Conservation (phyloP, 371 early-diverging fungal genomes). For the Rhizopus delemar region DNA sequence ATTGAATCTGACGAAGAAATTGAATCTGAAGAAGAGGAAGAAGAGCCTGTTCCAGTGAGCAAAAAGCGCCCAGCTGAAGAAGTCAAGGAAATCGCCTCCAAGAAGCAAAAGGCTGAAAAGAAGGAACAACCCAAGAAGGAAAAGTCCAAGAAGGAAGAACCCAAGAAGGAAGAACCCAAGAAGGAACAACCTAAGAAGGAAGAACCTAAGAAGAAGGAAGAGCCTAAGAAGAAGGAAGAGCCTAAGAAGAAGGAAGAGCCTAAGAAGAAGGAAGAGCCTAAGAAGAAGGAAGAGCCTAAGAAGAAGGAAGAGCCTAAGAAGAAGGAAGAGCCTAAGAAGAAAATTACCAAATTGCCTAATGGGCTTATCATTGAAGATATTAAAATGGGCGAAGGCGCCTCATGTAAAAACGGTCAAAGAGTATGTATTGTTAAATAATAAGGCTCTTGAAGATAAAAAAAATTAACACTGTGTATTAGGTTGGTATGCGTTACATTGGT, state of each 20-base stretch:
- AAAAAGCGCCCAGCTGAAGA: conserved; percentile 29
- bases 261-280: conserved; percentile 30
- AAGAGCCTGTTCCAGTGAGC: conserved; percentile 34
- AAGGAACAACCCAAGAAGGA: conserved; percentile 38
- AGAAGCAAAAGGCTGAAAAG: conserved; percentile 44
- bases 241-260: conserved; percentile 35
- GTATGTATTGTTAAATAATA: conserved; percentile 14
- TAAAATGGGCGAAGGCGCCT: conserved; percentile 72
- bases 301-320: conserved; percentile 39
- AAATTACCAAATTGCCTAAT: conserved; percentile 55
- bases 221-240: conserved; percentile 52
- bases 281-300: conserved; percentile 46
- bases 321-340: conserved; percentile 47
- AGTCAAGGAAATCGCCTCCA: conserved; percentile 34
- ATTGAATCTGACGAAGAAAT: conserved; percentile 31
- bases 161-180: conserved; percentile 35
- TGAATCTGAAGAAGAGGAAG: conserved; percentile 35
- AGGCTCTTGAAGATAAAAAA: not conserved
- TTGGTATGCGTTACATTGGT: conserved; percentile 91
- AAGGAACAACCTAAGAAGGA: conserved; percentile 38
- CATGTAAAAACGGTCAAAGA: conserved; percentile 80
- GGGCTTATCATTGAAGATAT: conserved; percentile 85
- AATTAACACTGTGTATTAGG: not conserved
- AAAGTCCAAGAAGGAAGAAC: conserved; percentile 31
- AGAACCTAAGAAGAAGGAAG: conserved; percentile 32